Base-by-base conservation (phyloP, 352 stramenopile species). In the Pythium dissotocum region DNA sequence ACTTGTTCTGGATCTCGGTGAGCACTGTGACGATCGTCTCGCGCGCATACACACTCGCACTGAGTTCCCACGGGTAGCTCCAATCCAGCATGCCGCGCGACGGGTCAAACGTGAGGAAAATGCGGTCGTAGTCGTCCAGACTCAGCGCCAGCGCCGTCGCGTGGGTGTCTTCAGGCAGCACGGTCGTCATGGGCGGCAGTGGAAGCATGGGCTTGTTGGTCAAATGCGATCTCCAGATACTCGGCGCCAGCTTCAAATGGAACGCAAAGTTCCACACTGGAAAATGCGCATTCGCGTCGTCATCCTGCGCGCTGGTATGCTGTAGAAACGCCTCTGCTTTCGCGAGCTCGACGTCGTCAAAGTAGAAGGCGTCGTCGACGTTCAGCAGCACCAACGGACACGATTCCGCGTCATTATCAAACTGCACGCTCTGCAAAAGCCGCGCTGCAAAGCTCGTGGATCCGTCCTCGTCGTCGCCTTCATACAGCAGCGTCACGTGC, bases 21-120 rank as follows among this genome's bases (percentile, higher is more conserved):
- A 85, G 59, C 42, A 84, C 72, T 44, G 38, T 76, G 33, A 63
- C 16, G 26, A 82, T 75, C 24, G 79, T 77, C 9, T 42, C 38
- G 33, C 63, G 67, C 21, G 69, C 69, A 67, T 97, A 97, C 16
- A 97, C 65, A 3, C 82, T 89, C n/a, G 85, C 87, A 54, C 86
- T 95, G 26, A 97, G 74, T 73, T 97, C 89, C 74, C 88, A 97
- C 7, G 87, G 85, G 63, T 97, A 97, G 46, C 86, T 79, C 85
- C 85, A 97, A 55, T 97, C 89, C 33, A 79, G 70, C 4, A 16
- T 32, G 6, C 80, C 83, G n/a, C 71, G 58, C 49, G 77, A 69
- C 26, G 82, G 77, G 26, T 84, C 66, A 72, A 90, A 89, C 58
- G 70, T 71, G 36, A 79, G 66, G 66, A 76, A 78, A 32, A 54